Percentiles rank a stretch among this genome's conserved stretches.
Evolutionary conservation across 257 asterid genomes (phyloP).

Genomic region (Misopates orontium): DNA sequence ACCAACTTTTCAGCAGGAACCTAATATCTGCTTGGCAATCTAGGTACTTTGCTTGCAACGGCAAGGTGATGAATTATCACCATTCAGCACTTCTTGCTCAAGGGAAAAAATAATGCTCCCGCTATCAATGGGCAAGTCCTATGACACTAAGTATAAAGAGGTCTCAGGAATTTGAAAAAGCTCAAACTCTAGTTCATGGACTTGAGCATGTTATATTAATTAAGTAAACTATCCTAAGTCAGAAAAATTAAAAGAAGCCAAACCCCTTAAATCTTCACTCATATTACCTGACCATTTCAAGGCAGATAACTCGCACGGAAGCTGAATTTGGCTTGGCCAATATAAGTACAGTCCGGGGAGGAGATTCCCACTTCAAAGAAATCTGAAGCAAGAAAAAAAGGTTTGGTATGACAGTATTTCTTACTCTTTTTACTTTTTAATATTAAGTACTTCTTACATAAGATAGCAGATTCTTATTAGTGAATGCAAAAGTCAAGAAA

Average conservation of each 20-base stretch:
- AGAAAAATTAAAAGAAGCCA: not conserved
- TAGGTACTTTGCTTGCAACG: not conserved
- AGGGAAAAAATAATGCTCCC: not conserved
- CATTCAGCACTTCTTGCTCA: slow-evolving; percentile 3
- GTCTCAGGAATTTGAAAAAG: not conserved
- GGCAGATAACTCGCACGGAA: slow-evolving; percentile 64
- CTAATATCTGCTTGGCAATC: too few relatives aligned
- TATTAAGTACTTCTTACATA: not conserved
- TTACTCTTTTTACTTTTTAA: not conserved
- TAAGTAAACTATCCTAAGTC: not conserved
- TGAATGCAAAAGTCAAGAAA: not conserved
- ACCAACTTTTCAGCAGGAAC: too few relatives aligned
- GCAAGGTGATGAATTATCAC: not conserved
- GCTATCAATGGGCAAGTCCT: not conserved
- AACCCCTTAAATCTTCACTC: slow-evolving; percentile 11
- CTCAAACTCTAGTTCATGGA: not conserved
- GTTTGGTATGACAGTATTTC: slow-evolving; percentile 6
- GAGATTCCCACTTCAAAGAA: slow-evolving; percentile 86
- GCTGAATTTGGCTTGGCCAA: slow-evolving; percentile 82
- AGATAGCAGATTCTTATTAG: not conserved
- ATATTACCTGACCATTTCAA: slow-evolving; percentile 82
- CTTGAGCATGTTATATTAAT: not conserved
- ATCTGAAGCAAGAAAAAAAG: slow-evolving; percentile 44
- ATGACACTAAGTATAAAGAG: not conserved
- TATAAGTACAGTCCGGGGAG: slow-evolving; percentile 84